phyloP scores from a whole-genome alignment of 2,329 filamentous ascomycete species.

The Dothideomycetes sp. region DNA sequence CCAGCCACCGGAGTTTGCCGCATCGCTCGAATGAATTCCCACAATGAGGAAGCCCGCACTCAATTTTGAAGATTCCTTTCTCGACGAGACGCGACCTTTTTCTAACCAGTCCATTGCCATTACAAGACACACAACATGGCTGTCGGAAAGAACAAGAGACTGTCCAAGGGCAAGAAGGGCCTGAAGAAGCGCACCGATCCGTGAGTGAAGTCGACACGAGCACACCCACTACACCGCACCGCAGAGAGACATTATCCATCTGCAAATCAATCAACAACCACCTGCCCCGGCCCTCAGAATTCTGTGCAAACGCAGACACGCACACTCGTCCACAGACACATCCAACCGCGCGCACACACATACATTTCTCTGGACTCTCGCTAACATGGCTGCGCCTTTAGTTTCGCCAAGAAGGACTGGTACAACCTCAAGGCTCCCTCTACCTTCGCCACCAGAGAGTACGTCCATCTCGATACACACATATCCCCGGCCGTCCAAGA shows the following conservation, averaged over 20 bases:
- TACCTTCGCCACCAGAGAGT: constrained; percentile 90
- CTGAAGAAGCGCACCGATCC: constrained; percentile 99
- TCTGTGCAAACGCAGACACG: too few relatives aligned
- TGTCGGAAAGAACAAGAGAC: constrained; percentile 98
- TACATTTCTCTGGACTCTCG: background rate
- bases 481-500: constrained; percentile 10
- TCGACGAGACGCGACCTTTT: constrained; percentile 9
- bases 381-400: constrained; percentile 25
- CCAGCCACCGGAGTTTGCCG: too few relatives aligned
- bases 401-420: constrained; percentile 72
- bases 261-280: too few relatives aligned
- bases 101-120: constrained; percentile 4
- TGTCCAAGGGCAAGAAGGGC: constrained; percentile 99
- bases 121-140: constrained; percentile 44
- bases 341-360: constrained; percentile 5
- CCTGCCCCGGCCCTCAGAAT: too few relatives aligned
- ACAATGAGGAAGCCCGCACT: too few relatives aligned
- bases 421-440: constrained; percentile 97
- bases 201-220: constrained; percentile 13
- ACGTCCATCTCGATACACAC: constrained; percentile 37
- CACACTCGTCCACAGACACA: too few relatives aligned
- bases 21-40: too few relatives aligned
- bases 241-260: background rate
- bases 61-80: background rate
- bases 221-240: constrained; percentile 41